phyloP scores from a whole-genome alignment of 257 asterid genomes.

The Scutellaria minor region DNA sequence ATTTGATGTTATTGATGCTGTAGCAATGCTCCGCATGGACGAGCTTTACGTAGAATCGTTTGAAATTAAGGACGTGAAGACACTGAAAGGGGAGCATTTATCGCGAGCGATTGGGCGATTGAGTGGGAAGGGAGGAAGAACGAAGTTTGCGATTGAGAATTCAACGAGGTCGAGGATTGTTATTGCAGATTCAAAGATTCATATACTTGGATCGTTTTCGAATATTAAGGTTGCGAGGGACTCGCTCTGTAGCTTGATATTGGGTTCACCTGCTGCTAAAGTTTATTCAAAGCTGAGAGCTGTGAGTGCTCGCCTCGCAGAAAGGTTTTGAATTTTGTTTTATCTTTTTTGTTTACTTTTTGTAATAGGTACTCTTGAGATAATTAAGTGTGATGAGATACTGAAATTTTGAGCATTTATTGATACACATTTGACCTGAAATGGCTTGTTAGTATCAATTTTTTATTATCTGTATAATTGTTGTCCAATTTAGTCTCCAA shows the following conservation, averaged over 20 bases:
- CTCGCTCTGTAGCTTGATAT: conserved; percentile 79
- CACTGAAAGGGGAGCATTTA: conserved; percentile 80
- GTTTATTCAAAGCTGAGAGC: conserved; percentile 89
- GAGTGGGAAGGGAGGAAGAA: conserved; percentile 92
- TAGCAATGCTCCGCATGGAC: conserved; percentile 76
- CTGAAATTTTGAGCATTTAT: conserved; percentile 34
- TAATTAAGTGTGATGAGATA: conserved; percentile 22
- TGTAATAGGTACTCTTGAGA: conserved; percentile 23
- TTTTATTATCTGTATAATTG: neutral
- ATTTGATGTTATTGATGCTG: conserved; percentile 70
- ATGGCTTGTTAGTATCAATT: neutral
- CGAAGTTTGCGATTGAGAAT: conserved; percentile 85
- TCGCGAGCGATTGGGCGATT: conserved; percentile 85
- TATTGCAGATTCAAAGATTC: conserved; percentile 81
- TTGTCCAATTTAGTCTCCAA: neutral
- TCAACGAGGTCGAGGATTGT: conserved; percentile 84
- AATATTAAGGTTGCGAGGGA: conserved; percentile 84
- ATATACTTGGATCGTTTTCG: conserved; percentile 77
- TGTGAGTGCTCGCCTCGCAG: conserved; percentile 74
- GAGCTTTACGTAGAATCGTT: conserved; percentile 84
- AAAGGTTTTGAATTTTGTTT: conserved; percentile 59
- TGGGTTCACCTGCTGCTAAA: conserved; percentile 94
- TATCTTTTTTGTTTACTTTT: neutral
- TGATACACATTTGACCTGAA: conserved; percentile 1
- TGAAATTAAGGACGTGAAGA: conserved; percentile 91